Evolutionary conservation across 2,329 filamentous ascomycete genomes (phyloP), one percentile per base, ranked within the genome.

Genomic region (Phyllosticta citriasiana): DNA sequence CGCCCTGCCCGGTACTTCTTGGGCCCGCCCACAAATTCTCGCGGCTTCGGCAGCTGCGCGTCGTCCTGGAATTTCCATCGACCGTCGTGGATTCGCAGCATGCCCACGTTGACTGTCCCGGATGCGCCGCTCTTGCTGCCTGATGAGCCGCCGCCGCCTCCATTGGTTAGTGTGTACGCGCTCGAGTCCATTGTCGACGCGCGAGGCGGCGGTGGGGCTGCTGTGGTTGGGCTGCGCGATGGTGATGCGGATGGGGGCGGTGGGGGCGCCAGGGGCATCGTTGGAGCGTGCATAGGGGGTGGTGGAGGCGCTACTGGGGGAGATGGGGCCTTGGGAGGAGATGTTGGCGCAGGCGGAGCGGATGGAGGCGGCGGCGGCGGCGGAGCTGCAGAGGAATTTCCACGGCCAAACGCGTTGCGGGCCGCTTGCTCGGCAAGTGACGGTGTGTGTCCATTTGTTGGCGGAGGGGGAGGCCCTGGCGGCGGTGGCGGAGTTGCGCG

Each of bases 61-160:
- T 97, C 93, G 55, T 87, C 84, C 67, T 93, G 88, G 71, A 97
- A 99, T 65, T 87, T 88, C 86, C 91, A 99, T 66, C 93, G 82
- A 59, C 80, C 74, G 73, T 97, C 94, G 10, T 83, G 75, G 62
- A 86, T 76, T 33, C 74, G 64, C 56, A 24, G 67, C 65, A 55
- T 64, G 54, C 64, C 66, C 1, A 68, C 66, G 12, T 66, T 66
- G 50, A 64, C 35, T 9, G 57, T 26, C 54, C 57, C 68, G 1
- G 22, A 33, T 1, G 69, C 56, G 64, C 67, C 14, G 64, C 57
- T 12, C 66, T 64, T 40, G 66, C 65, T 19, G 27, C 55, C 53
- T 25, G 50, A 58, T 19, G 50, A 58, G 3, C 55, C 22, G 8
- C 55, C 22, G 8, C 57, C 55, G 22, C 71, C 72, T 6, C 76